Evolutionary conservation across 2,329 filamentous ascomycete genomes (phyloP).

Genomic region (Fusarium cicatricum): DNA sequence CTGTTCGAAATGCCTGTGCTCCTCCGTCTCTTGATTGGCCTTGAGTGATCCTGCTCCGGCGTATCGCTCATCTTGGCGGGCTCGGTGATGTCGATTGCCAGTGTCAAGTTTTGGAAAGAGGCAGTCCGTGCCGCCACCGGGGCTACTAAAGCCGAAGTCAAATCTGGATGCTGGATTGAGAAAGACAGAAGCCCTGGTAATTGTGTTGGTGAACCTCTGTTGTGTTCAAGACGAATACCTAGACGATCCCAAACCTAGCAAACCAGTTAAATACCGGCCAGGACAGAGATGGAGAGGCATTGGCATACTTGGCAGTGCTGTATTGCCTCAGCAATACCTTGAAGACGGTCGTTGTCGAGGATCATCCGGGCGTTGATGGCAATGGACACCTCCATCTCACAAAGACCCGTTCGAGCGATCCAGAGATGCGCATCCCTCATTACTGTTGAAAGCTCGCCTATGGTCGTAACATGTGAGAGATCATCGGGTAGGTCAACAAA

Average conservation of each 20-base stretch:
- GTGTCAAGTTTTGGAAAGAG: slow-evolving; percentile 40
- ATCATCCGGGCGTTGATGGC: slow-evolving; percentile 30
- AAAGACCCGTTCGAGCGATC: slow-evolving; percentile 45
- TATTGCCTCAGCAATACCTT: slow-evolving; percentile 32
- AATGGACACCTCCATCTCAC: slow-evolving; percentile 43
- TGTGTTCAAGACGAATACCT: slow-evolving; percentile 40
- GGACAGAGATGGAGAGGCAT: too few species aligned
- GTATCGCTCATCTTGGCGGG: neutral
- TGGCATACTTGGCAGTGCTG: slow-evolving; percentile 40
- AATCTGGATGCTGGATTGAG: slow-evolving; percentile 49
- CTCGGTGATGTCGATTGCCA: slow-evolving; percentile 38
- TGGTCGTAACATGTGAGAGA: slow-evolving; percentile 16
- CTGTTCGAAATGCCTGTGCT: neutral
- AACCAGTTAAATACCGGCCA: neutral
- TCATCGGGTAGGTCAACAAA: slow-evolving; percentile 37
- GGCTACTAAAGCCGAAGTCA: slow-evolving; percentile 43
- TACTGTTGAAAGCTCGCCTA: slow-evolving; percentile 36
- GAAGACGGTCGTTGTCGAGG: slow-evolving; percentile 12
- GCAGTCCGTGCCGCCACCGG: slow-evolving; percentile 40
- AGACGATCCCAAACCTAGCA: slow-evolving; percentile 45
- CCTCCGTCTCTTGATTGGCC: slow-evolving; percentile 21
- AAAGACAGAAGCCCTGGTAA: slow-evolving; percentile 40
- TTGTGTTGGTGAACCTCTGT: slow-evolving; percentile 4
- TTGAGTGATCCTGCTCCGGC: neutral
- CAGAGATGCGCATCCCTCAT: slow-evolving; percentile 42